Evolutionary conservation across 371 early-diverging fungal genomes (phyloP).

Genomic region (Mortierella polycephala): DNA sequence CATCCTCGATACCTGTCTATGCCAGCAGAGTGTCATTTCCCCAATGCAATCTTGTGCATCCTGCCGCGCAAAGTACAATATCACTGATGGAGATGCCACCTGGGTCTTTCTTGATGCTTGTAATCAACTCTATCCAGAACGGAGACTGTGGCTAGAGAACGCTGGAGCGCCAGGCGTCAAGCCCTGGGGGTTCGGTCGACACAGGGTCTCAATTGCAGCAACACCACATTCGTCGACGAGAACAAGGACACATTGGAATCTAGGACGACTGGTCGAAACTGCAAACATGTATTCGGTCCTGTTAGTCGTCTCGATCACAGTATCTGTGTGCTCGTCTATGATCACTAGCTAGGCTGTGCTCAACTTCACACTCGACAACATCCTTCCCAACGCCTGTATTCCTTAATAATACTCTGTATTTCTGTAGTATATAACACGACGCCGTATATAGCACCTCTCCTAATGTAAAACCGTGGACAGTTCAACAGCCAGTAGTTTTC

Average conservation of each 20-base stretch:
- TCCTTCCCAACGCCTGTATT: neutral
- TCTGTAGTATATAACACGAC: no score
- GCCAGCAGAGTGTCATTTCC: constrained; percentile 29
- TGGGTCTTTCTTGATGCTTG: constrained; percentile 39
- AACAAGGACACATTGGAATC: neutral
- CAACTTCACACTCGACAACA: neutral
- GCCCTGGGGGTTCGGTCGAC: constrained; percentile 12
- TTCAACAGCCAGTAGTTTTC: neutral
- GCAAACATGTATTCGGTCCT: constrained; percentile 26
- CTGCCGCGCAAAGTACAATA: constrained; percentile 34
- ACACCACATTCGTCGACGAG: neutral
- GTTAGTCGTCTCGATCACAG: constrained; percentile 12
- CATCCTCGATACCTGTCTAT: constrained; percentile 45
- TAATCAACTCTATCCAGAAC: constrained; percentile 24
- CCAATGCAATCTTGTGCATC: constrained; percentile 38
- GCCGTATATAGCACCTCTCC: no score
- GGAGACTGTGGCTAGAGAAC: constrained; percentile 17
- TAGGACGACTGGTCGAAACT: constrained; percentile 1
- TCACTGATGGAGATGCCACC: constrained; percentile 31
- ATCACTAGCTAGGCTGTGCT: constrained; percentile 9
- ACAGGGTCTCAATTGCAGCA: neutral
- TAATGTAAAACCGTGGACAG: no score
- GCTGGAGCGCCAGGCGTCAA: constrained; percentile 5
- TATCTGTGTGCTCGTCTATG: constrained; percentile 6
- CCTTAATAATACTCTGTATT: no score